These are phyloP conservation scores for Themeda triandra DNA, from an alignment of 176 grass and related monocot species.

Conservation along the genomic window DNA sequence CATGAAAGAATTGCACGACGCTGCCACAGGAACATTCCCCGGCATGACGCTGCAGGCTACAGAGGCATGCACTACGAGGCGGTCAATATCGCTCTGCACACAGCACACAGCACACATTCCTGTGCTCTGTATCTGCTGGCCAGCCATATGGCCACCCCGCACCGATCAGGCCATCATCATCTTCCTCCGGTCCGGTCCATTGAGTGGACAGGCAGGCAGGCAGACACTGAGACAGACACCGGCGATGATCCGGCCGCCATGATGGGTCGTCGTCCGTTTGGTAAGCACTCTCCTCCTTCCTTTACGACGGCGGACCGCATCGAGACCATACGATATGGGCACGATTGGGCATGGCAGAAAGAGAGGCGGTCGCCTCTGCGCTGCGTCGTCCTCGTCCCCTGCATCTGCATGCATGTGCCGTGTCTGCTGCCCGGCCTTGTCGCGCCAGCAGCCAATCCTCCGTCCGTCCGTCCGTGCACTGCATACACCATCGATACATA, in stretches of 20 bases:
- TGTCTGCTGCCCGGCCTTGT: conserved; percentile 17
- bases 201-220: background rate
- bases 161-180: no score
- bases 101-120: no score
- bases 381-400: background rate
- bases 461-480: background rate
- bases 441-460: background rate
- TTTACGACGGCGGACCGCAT: background rate
- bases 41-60: background rate
- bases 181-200: background rate
- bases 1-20: no score
- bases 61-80: background rate
- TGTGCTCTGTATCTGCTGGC: background rate
- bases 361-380: background rate
- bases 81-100: background rate
- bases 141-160: background rate
- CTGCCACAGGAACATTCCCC: background rate
- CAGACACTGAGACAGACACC: background rate
- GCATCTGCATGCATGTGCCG: conserved; percentile 23
- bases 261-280: conserved; percentile 8
- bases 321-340: conserved; percentile 29
- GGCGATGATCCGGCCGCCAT: background rate
- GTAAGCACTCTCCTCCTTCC: background rate
- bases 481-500: background rate
- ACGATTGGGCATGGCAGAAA: conserved; percentile 18